These are phyloP conservation scores for Microascus cirrosus DNA, from an alignment of 2,329 filamentous ascomycete genomes.

Conservation along the genomic window DNA sequence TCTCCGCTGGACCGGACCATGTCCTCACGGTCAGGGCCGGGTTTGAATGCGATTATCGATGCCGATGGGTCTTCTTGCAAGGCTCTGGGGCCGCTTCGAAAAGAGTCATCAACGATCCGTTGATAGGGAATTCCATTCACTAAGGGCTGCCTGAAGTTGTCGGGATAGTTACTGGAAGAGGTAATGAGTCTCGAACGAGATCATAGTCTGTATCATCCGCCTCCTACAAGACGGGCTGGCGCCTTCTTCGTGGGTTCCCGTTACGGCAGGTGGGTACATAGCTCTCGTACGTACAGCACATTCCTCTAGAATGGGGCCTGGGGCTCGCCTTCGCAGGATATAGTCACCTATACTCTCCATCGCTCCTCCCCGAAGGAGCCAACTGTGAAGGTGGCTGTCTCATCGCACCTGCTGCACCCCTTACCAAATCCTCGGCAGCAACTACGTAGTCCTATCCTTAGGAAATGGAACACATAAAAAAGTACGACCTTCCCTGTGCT, in stretches of 20 bases:
- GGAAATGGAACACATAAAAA: neutral
- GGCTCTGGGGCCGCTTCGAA: no score
- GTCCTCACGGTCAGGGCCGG: neutral
- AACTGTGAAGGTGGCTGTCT: neutral
- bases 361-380: neutral
- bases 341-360: neutral
- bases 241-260: neutral
- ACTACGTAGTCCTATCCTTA: neutral
- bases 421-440: neutral
- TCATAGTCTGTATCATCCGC: neutral
- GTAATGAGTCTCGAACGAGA: neutral
- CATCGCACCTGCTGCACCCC: neutral
- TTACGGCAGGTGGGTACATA: no score
- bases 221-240: no score
- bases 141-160: neutral
- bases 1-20: neutral
- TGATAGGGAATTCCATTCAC: neutral
- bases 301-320: no score
- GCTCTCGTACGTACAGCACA: no score
- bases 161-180: neutral
- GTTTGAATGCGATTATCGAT: neutral
- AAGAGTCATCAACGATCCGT: neutral
- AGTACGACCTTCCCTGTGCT: no score
- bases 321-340: no score
- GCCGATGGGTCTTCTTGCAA: no score